Base-by-base conservation (phyloP, 179 eudicot genomes). In the Carnegiea gigantea region DNA sequence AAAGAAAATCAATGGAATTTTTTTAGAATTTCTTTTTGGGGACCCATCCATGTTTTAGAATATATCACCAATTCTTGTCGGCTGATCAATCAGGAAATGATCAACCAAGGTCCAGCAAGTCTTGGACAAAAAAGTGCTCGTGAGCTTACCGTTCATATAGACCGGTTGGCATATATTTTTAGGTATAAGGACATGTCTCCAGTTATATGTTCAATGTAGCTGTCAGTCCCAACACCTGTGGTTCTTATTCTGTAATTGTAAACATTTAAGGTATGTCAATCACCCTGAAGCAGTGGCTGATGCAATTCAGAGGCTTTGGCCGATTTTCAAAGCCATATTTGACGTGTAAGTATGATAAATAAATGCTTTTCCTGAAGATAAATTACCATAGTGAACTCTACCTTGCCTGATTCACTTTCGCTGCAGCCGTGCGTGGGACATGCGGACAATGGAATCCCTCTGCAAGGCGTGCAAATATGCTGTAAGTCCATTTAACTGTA, bases 401-500 rank as follows among this genome's bases (percentile, higher is more conserved):
- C 36, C 33, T 53, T 53, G 65, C 46, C 73, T 49, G 36, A 40
- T 70, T 71, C 72, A n/a, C 30, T 28, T 59, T 51, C 24, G 73
- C 40, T 86, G 84, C 92, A 97, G 99, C 77, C 99, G 99, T 85
- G 98, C 99, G 68, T 97, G 99, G 99, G 99, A 97, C 83, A 95
- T 90, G 93, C 87, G 97, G 82, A 92, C 98, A 26, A 97, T 97
- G 99, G 99, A 97, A 86, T 92, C 99, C 38, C 95, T 97, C 78
- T 97, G 98, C 83, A 93, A 96, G 84, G 98, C 98, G 70, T 97
- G 99, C 88, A 97, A 95, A 91, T 89, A 97, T 90, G 98, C 99
- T 64, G 99, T 97, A 90, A 95, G 99, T 93, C 60, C 76, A 53
- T 62, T 83, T 43, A 74, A 64, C n/a, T 72, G 23, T 78, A 38